Evolutionary conservation across 192 early-diverging fungal genomes (phyloP).

Genomic region (Coemansia pectinata): DNA sequence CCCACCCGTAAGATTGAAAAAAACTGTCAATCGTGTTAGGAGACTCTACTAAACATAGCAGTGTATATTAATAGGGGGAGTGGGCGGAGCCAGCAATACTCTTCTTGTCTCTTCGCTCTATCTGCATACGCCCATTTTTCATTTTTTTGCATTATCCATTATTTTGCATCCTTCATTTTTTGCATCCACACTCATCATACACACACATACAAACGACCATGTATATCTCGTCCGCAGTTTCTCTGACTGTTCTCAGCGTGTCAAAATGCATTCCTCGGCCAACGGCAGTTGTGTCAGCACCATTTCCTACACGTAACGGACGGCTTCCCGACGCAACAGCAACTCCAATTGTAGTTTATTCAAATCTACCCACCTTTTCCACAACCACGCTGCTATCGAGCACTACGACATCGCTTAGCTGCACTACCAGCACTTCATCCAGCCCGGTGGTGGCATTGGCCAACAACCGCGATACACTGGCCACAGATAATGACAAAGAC

Average conservation of each 20-base stretch:
- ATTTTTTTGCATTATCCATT: not conserved
- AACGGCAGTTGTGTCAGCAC: not conserved
- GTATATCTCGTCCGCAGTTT: not conserved
- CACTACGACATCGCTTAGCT: not conserved
- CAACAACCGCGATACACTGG: not conserved
- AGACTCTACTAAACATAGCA: not conserved
- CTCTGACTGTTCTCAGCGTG: not conserved
- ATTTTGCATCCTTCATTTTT: not conserved
- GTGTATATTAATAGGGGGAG: not conserved
- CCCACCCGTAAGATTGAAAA: not conserved
- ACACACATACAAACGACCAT: not conserved
- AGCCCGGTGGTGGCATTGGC: not conserved
- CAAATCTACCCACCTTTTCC: not conserved
- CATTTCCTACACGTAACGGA: conserved; percentile 5
- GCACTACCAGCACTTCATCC: not conserved
- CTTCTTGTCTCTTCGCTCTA: not conserved
- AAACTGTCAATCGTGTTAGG: not conserved
- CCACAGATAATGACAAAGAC: not conserved
- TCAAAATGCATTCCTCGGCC: conserved; percentile 12
- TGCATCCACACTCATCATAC: conserved; percentile 1
- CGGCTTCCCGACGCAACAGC: not conserved
- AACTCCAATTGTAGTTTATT: not conserved
- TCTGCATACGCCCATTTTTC: not conserved
- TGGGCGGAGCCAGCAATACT: not conserved
- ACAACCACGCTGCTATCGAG: conserved; percentile 1